Base-by-base conservation (phyloP, 257 asterid species). In the Schizonepeta tenuifolia region DNA sequence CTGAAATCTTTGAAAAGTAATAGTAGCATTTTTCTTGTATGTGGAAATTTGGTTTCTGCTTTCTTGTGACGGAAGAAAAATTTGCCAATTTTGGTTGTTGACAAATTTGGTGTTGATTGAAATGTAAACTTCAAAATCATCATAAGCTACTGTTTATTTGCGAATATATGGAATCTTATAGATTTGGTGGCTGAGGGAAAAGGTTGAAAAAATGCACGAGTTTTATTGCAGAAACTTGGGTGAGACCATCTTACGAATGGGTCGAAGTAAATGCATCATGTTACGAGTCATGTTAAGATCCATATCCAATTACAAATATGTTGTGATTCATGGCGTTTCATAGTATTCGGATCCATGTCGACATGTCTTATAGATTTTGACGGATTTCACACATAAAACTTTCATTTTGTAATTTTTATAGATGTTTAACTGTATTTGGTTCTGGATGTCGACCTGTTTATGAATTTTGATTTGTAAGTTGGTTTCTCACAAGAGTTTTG, bases 1-100 rank as follows among this genome's bases (percentile, higher is more conserved):
- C 61, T 70, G 17, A 74, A 13, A 31, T 75, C 67, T 18, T 49
- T 68, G 74, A 70, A 80, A 67, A 72, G 28, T 60, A 67, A 78
- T 73, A 72, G 69, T 73, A 72, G 69, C 67, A 77, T 78, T 31
- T 31, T 31, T 86, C 83, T 80, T 84, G 76, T 22, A 43, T 68
- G 67, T 69, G 74, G 74, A 67, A 67, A 44, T 78, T 58, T 41
- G 54, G 55, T 60, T 57, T 72, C 47, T 59, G 17, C 56, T 53
- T 9, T 53, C 15, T 53, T 20, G 33, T n/a, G 59, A 53, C 12
- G 43, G 44, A 13, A 24, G 44, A 13, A 24, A 69, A 44, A 54
- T 17, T 43, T 24, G 58, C 72, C 43, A 65, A 20, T 46, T 57
- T 65, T 55, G 44, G 12, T 38, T 8, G 74, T 31, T 35, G 65